Evolutionary conservation across 345 rosid genomes (phyloP).

Genomic region (Moringa oleifera): DNA sequence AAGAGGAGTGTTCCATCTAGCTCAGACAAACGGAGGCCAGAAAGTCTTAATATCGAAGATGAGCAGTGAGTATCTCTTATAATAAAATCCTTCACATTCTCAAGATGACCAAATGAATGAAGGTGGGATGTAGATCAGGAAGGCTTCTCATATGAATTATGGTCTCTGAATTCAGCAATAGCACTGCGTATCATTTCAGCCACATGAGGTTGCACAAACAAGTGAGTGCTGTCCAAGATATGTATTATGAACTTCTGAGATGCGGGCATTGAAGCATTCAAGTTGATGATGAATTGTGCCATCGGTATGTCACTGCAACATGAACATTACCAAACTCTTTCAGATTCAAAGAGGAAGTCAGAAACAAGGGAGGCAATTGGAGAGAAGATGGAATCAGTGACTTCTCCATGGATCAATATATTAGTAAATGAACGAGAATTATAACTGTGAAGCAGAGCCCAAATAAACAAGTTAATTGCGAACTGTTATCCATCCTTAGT

Average conservation of each 20-base stretch:
- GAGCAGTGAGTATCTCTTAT: no score
- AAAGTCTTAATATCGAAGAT: no score
- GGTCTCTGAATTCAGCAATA: slow-evolving; percentile 74
- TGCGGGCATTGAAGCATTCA: slow-evolving; percentile 58
- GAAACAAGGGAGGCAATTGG: background rate
- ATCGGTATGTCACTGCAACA: slow-evolving; percentile 68
- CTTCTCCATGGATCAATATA: no score
- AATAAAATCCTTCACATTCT: no score
- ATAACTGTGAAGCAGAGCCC: background rate
- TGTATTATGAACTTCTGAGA: slow-evolving; percentile 84
- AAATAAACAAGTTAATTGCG: no score
- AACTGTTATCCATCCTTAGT: no score
- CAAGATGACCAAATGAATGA: background rate
- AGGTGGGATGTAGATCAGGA: slow-evolving; percentile 15
- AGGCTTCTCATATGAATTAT: slow-evolving; percentile 87
- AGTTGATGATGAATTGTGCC: slow-evolving; percentile 77
- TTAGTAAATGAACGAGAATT: background rate
- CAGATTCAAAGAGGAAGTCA: background rate
- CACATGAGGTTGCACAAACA: slow-evolving; percentile 73
- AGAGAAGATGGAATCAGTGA: background rate
- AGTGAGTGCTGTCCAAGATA: slow-evolving; percentile 58
- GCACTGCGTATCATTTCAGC: slow-evolving; percentile 69
- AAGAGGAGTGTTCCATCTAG: no score
- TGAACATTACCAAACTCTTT: background rate
- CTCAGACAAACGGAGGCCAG: no score